Base-by-base conservation (phyloP, 2,329 filamentous ascomycete species). In the Corynespora cassiicola region DNA sequence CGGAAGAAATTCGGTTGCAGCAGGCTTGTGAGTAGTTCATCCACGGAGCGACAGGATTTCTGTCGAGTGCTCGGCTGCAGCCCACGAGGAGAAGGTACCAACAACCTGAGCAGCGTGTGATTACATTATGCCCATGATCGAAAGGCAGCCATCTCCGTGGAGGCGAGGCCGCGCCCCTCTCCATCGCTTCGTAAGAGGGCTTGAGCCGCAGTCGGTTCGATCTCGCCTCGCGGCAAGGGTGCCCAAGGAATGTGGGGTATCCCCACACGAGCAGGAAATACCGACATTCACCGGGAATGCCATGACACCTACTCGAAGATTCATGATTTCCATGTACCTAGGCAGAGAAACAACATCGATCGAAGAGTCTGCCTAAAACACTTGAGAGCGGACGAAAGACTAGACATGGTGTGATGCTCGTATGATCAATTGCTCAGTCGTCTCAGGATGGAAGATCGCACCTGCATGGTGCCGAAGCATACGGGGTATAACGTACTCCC, bases 401-500 rank as follows among this genome's bases (percentile, higher is more conserved):
- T n/a, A n/a, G n/a, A 11, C 27, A 15, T 9, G 11, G 15, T 12
- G 15, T 34, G 34, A 50, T 28, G 23, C 35, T 43, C 31, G 31
- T 31, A 30, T 45, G 16, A 33, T 20, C n/a, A 26, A 8, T 28
- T 24, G 18, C 15, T 28, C 18, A 33, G 20, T 39, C 36, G 25
- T n/a, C n/a, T n/a, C 11, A 46, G 24, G 3, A 63, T 62, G 60
- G 54, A 61, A 16, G 58, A 63, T 39, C 47, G 59, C 32, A 54
- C 54, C 21, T 51, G 34, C 35, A 51, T 61, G 42, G 57, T 63
- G 9, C 57, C 60, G 9, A 56, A 39, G 34, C 61, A 66, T 39
- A 30, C 44, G 25, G 60, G 62, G 11, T 45, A 41, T 33, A 52
- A 56, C 18, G 36, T 64, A 17, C 52, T 65, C 6, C 64, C 64